A percentile compares a stretch with the other conserved stretches of the same genome.
phyloP scores from a whole-genome alignment of 306 rosid species.

The Medicago lupulina region DNA sequence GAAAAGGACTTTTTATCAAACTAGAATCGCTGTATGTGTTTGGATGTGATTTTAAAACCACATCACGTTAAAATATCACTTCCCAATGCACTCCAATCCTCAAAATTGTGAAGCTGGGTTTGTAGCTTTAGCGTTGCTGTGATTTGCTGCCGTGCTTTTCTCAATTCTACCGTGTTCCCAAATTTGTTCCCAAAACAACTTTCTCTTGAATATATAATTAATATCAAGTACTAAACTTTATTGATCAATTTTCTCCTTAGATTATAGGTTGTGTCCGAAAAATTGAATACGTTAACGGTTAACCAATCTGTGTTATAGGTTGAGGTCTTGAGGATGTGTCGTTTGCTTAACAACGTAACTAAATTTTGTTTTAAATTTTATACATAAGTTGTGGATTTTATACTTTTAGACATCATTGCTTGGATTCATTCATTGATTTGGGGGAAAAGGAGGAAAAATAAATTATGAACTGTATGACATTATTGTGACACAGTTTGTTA shows the following conservation, averaged over 20 bases:
- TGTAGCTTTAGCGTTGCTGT: too few species aligned
- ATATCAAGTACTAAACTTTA: neutral
- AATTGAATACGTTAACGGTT: slow-evolving; percentile 10
- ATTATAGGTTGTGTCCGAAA: neutral
- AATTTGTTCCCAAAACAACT: neutral
- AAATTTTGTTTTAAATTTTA: slow-evolving; percentile 12
- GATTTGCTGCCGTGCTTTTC: too few species aligned
- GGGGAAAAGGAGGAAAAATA: slow-evolving; percentile 1
- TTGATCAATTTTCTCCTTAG: neutral
- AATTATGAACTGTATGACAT: slow-evolving; percentile 25
- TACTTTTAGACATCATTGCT: neutral
- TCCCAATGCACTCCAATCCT: too few species aligned
- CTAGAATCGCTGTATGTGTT: neutral
- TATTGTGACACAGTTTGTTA: slow-evolving; percentile 41
- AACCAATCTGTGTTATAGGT: slow-evolving; percentile 1
- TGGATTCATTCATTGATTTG: slow-evolving; percentile 13
- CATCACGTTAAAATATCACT: too few species aligned
- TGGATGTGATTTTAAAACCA: too few species aligned
- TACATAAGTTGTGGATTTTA: neutral
- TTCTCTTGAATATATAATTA: neutral
- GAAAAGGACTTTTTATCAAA: slow-evolving; percentile 14
- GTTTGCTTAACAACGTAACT: slow-evolving; percentile 1
- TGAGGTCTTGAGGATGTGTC: neutral
- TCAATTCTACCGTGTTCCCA: too few species aligned
- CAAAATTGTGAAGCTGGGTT: too few species aligned